phyloP scores from a whole-genome alignment of 768 basidiomycete genomes.

The Tulasnella sp. region DNA sequence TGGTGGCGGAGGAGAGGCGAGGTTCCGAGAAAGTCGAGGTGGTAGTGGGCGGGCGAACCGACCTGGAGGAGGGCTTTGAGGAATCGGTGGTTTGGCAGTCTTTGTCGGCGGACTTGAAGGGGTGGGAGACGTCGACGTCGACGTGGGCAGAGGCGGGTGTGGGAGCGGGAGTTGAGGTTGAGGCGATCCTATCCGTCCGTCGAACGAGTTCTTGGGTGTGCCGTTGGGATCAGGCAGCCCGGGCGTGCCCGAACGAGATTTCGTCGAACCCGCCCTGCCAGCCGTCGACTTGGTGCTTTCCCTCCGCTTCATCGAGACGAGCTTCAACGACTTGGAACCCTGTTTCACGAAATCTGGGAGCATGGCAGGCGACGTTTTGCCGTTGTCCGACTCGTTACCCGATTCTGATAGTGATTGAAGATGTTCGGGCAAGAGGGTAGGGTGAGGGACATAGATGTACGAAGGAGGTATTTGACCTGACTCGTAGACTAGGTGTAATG shows the following conservation, averaged over 20 bases:
- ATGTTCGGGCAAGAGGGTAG: conserved; percentile 10
- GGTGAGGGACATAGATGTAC: conserved; percentile 17
- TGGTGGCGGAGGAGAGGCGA: neutral
- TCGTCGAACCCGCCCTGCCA: neutral
- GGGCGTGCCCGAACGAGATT: neutral
- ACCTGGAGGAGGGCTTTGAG: neutral
- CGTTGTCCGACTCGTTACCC: neutral
- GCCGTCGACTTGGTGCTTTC: neutral
- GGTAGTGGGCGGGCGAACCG: neutral
- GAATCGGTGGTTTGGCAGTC: neutral
- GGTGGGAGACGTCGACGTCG: neutral
- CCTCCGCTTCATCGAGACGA: conserved; percentile 6
- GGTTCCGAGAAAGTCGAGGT: neutral
- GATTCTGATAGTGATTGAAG: neutral
- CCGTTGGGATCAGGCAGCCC: neutral
- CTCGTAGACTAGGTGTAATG: neutral
- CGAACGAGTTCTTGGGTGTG: neutral
- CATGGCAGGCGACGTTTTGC: neutral
- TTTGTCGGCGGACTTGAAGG: neutral
- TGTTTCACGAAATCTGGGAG: conserved; percentile 1
- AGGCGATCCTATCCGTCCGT: neutral
- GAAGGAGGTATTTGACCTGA: conserved; percentile 1
- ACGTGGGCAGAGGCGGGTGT: neutral
- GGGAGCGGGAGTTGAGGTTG: conserved; percentile 1
- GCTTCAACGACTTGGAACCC: neutral